Percentiles rank a stretch among this genome's conserved stretches.
Conservation (phyloP, 1,284 basidiomycete species). For the Golubevia pallescens region DNA sequence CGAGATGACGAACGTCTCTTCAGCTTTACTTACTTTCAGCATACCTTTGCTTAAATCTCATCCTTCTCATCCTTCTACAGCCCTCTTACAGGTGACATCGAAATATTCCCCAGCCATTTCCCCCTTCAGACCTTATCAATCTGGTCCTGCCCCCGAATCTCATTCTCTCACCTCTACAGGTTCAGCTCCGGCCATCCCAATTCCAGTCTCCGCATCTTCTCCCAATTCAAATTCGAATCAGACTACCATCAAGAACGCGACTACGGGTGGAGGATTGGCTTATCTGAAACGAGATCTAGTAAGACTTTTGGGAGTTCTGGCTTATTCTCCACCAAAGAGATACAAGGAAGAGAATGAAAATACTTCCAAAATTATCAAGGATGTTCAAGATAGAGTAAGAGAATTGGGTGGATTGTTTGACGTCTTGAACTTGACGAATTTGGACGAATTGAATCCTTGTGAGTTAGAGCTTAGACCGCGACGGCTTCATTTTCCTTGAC, state of each 20-base stretch:
- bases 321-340: conserved; percentile 14
- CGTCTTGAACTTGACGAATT: conserved; percentile 47
- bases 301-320: conserved; percentile 29
- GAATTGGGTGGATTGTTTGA: conserved; percentile 43
- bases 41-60: not conserved
- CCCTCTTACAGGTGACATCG: conserved; percentile 24
- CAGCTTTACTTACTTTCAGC: too few relatives aligned
- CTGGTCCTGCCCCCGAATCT: too few relatives aligned
- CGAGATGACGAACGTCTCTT: not conserved
- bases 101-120: conserved; percentile 34
- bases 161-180: not conserved
- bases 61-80: conserved; percentile 20
- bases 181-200: not conserved
- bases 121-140: conserved; percentile 21
- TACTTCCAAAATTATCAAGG: conserved; percentile 10
- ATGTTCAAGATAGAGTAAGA: conserved; percentile 45
- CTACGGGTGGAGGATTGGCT: conserved; percentile 20
- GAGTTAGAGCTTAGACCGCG: conserved; percentile 4
- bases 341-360: not conserved
- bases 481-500: too few relatives aligned
- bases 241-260: conserved; percentile 3
- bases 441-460: conserved; percentile 48
- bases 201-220: conserved; percentile 9
- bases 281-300: conserved; percentile 49
- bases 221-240: too few relatives aligned